Evolutionary conservation across 2,329 filamentous ascomycete genomes (phyloP).

Genomic region (Neurospora sp.): DNA sequence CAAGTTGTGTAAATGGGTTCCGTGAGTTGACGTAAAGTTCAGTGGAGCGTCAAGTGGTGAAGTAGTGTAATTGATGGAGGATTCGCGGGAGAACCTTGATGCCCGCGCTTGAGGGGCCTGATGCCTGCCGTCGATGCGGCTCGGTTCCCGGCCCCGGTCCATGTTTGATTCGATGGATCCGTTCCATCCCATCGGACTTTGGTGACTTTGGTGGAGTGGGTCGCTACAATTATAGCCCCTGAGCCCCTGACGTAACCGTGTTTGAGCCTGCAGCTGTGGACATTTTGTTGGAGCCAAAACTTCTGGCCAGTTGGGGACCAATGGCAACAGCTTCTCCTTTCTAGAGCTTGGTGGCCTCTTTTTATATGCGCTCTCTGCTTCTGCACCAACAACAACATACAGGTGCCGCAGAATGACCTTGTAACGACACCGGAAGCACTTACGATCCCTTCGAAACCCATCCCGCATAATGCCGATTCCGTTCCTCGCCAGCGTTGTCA

Average conservation of each 20-base stretch:
- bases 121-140: neutral
- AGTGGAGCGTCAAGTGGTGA: neutral
- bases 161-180: neutral
- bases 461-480: slow-evolving; percentile 39
- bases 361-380: neutral
- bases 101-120: neutral
- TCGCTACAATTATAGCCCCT: neutral
- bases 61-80: neutral
- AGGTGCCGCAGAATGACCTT: neutral
- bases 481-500: slow-evolving; percentile 35
- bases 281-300: neutral
- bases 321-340: neutral
- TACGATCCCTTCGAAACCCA: slow-evolving; percentile 2
- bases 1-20: neutral
- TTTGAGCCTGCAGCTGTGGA: neutral
- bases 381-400: neutral
- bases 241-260: neutral
- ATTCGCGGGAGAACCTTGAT: neutral
- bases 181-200: neutral
- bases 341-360: neutral
- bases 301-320: neutral
- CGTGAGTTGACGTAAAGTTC: neutral
- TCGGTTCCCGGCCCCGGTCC: neutral
- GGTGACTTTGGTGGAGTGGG: neutral
- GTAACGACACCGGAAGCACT: neutral